phyloP scores from a whole-genome alignment of 805 yeast genomes.

The Candida morakotiae region DNA sequence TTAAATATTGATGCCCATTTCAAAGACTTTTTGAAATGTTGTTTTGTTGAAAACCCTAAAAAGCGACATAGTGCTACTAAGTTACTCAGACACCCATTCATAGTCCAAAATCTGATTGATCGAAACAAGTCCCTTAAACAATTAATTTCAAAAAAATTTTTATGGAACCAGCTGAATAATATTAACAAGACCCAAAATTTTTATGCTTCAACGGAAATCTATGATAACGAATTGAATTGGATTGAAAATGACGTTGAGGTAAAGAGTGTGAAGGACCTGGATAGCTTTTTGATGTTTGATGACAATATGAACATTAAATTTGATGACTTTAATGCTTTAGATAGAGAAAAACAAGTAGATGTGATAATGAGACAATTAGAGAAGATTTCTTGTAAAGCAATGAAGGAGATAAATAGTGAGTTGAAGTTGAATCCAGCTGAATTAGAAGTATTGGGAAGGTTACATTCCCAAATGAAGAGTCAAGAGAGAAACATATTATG shows the following conservation, averaged over 20 bases:
- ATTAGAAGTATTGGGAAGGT: conserved; percentile 32
- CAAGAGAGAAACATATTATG: conserved; percentile 22
- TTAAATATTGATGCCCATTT: conserved; percentile 20
- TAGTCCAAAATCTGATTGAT: conserved; percentile 14
- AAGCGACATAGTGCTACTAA: conserved; percentile 27
- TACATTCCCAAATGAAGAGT: conserved; percentile 28
- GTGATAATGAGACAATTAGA: background rate
- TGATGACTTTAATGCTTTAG: background rate
- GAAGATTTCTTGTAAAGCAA: conserved; percentile 31
- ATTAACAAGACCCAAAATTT: conserved; percentile 24
- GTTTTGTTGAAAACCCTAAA: conserved; percentile 31
- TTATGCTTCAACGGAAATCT: conserved; percentile 36
- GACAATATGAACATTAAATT: too few relatives aligned
- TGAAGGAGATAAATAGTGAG: conserved; percentile 32
- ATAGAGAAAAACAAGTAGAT: background rate
- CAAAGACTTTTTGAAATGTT: conserved; percentile 28
- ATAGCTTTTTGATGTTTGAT: too few relatives aligned
- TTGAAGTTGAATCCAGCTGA: conserved; percentile 26
- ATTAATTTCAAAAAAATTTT: conserved; percentile 30
- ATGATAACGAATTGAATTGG: conserved; percentile 31
- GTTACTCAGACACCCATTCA: conserved; percentile 31
- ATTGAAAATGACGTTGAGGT: conserved; percentile 9
- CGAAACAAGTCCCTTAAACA: conserved; percentile 19
- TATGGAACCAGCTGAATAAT: conserved; percentile 39
- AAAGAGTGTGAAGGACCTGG: too few relatives aligned